Evolutionary conservation across 2,329 filamentous ascomycete species (phyloP), one percentile per base, ranked within the genome.

Genomic region (Tolypocladium guangdongense): DNA sequence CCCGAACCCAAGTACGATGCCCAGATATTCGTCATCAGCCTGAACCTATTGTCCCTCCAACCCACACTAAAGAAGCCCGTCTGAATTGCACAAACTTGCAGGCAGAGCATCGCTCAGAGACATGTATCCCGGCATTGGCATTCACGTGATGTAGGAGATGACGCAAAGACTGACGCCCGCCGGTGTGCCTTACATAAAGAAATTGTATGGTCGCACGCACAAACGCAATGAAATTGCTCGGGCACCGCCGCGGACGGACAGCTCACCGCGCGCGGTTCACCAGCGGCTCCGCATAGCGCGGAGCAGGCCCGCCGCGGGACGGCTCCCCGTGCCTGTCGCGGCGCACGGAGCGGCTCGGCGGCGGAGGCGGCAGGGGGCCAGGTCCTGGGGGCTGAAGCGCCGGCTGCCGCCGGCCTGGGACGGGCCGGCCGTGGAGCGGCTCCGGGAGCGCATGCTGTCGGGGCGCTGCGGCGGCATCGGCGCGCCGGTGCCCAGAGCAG

Each of bases 211-310:
- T 27, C 3, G 30, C 30, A 30, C 30, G 30, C 30, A 30, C 30
- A 18, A 27, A 45, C 41, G 16, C 22, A 41, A 41, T 11, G n/a
- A 22, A 41, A 41, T 4, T 12, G 2, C 22, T 43, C 22, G 12
- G 12, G 20, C 11, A 4, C 18, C 12, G 1, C 22, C 2, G 14
- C 39, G 4, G 39, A 11, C 41, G 18, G 8, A 3, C 11, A 10
- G 22, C 38, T 50, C 49, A 63, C 47, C 58, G 56, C 16, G 66
- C 67, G 10, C 60, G 62, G 46, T 64, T 63, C 22, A 68, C 66
- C 24, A 69, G 55, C 38, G 66, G 66, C 50, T 66, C 66, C 10
- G 58, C 54, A 16, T 59, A 61, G 18, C 59, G 58, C 7, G 60
- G 53, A 6, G 49, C 8, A 22, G 46, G 49, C 10, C 37, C 49